These are phyloP conservation scores for Sugiyamaella chiloensis DNA, from an alignment of 805 yeast genomes.

Conservation along the genomic window DNA sequence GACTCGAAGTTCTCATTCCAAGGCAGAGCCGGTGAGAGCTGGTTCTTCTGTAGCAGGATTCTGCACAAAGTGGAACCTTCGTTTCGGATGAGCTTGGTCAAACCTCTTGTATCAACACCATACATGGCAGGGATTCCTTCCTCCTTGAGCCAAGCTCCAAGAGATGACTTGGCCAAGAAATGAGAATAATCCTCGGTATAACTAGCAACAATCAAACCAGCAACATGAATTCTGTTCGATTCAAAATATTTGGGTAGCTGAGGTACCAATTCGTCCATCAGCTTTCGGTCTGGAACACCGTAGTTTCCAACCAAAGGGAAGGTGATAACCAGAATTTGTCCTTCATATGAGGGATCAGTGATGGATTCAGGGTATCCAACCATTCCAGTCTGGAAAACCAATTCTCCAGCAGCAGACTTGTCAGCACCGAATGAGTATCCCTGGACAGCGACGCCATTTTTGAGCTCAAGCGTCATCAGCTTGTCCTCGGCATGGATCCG, in stretches of 20 bases:
- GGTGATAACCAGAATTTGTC: conserved; percentile 94
- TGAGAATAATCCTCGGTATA: conserved; percentile 96
- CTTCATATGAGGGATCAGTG: conserved; percentile 97
- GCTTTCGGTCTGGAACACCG: conserved; percentile 92
- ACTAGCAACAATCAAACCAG: conserved; percentile 95
- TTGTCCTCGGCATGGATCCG: conserved; percentile 82
- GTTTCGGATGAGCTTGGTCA: conserved; percentile 90
- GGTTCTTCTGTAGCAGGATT: conserved; percentile 47
- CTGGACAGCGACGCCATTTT: conserved; percentile 79
- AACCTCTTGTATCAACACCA: conserved; percentile 95
- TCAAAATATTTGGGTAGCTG: conserved; percentile 89
- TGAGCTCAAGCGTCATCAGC: conserved; percentile 82
- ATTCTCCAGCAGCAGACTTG: conserved; percentile 86
- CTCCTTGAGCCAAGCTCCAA: conserved; percentile 89
- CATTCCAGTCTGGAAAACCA: conserved; percentile 99
- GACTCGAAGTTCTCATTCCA: conserved; percentile 67
- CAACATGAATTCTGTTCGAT: conserved; percentile 86
- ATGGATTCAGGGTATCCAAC: conserved; percentile 98
- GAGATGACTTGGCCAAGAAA: conserved; percentile 84
- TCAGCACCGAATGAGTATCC: conserved; percentile 98
- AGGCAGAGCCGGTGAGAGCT: conserved; percentile 37
- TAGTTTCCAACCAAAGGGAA: conserved; percentile 97
- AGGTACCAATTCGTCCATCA: conserved; percentile 69
- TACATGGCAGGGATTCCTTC: conserved; percentile 93
- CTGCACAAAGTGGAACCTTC: conserved; percentile 93